phyloP scores from a whole-genome alignment of 2,329 filamentous ascomycete species.

The Exophiala sp. region DNA sequence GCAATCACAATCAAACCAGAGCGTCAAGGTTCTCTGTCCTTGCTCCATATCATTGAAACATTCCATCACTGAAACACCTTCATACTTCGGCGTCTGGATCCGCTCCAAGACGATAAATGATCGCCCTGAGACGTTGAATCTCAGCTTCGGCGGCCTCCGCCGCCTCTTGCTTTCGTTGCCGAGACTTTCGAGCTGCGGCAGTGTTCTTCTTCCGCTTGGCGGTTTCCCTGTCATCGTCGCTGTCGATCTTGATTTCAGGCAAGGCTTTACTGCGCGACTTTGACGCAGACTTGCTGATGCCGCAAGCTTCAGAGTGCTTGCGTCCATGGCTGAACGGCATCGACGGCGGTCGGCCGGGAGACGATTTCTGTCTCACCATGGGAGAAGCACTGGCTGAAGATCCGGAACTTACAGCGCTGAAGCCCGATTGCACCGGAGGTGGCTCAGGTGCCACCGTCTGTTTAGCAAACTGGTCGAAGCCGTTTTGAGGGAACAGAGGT shows the following conservation, averaged over 20 bases:
- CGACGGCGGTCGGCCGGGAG: constrained; percentile 36
- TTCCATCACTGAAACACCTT: not conserved
- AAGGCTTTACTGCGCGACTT: constrained; percentile 71
- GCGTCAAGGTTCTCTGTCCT: not conserved
- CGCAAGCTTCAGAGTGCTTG: constrained; percentile 61
- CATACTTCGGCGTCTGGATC: constrained; percentile 21
- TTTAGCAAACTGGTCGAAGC: constrained; percentile 27
- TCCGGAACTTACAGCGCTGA: constrained; percentile 11
- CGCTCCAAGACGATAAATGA: constrained; percentile 26
- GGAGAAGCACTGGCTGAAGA: constrained; percentile 13
- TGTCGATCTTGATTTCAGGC: constrained; percentile 64
- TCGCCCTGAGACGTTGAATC: constrained; percentile 24
- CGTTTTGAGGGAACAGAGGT: constrained; percentile 27
- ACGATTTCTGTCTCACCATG: constrained; percentile 31
- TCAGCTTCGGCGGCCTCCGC: constrained; percentile 61
- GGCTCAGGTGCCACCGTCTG: constrained; percentile 29
- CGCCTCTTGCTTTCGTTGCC: constrained; percentile 70
- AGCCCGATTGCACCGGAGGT: constrained; percentile 10
- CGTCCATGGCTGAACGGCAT: constrained; percentile 39
- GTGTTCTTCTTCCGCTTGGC: constrained; percentile 89
- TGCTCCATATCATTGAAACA: not conserved
- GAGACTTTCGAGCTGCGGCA: constrained; percentile 79
- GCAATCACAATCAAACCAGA: constrained; percentile 13
- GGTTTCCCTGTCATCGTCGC: constrained; percentile 65
- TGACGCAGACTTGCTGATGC: constrained; percentile 46